Base-by-base conservation (phyloP, 345 rosid species). In the Angophora floribunda region DNA sequence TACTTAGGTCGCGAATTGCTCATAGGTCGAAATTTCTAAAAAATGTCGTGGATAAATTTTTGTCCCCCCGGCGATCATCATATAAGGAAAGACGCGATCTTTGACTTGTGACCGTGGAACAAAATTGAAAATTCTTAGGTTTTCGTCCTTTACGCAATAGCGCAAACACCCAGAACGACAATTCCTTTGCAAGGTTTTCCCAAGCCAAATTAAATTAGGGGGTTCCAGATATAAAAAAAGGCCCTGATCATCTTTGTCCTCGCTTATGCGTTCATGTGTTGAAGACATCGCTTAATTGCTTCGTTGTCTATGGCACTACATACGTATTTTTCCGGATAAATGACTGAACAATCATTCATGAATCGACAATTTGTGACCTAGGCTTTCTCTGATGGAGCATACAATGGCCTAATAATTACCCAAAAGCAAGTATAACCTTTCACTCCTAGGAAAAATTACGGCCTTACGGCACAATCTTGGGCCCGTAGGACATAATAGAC, bases 301-400 rank as follows among this genome's bases (percentile, higher is more conserved):
- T 65, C 10, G 14, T 65, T 14, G 41, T 30, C 78, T 65, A 15
- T 65, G 9, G 41, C n/a, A 17, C 78, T 14, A 30, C 8, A 65
- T 30, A 30, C 3, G 0, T 30, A n/a, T 65, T n/a, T 65, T 14
- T 65, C 21, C 1, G 0, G 2, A 30, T 0, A 65, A 30, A 41
- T 65, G 41, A 65, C 0, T 30, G 41, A 15, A 7, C 5, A n/a
- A 30, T 30, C 10, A 7, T 65, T 65, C 21, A 65, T n/a, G 78
- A 65, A 65, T 14, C 41, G 30, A 30, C 4, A 41, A 30, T 30
- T 32, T 0, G 10, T 1, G 10, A 65, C 41, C 19, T n/a, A n/a
- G 6, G 41, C 7, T 61, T 26, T 61, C 26, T 61, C 67, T 26
- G 26, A 28, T 26, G 67, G 32, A 12, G 32, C 32, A 61, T 61